Evolutionary conservation across 768 basidiomycete species (phyloP).

Genomic region (Lactarius pseudohatsudake): DNA sequence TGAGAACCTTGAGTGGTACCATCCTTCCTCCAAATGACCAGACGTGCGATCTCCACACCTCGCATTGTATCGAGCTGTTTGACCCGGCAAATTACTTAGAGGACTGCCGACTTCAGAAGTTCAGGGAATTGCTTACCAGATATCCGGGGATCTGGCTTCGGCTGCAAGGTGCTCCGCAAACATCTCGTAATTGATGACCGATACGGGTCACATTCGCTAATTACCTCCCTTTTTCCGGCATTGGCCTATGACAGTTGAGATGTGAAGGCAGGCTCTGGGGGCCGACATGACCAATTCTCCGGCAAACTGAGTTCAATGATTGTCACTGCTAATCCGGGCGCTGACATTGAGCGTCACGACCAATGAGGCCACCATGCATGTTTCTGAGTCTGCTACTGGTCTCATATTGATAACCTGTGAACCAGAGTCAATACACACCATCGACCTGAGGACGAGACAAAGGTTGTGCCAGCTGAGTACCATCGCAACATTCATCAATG

Average conservation of each 20-base stretch:
- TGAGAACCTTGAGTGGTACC: constrained; percentile 3
- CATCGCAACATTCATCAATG: constrained; percentile 1
- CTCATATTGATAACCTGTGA: not conserved
- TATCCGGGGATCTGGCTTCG: constrained; percentile 16
- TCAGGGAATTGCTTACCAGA: not conserved
- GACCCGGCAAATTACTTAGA: constrained; percentile 4
- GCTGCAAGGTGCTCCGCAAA: constrained; percentile 11
- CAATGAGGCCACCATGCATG: not conserved
- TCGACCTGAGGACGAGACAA: not conserved
- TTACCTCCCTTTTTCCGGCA: constrained; percentile 20
- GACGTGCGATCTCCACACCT: constrained; percentile 6
- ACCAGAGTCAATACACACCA: not conserved
- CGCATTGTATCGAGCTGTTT: not conserved
- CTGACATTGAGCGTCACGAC: constrained; percentile 22
- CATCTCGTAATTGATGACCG: constrained; percentile 18
- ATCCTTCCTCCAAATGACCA: constrained; percentile 2
- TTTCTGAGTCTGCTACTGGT: not conserved
- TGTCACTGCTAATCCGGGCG: constrained; percentile 26
- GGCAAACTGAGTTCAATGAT: constrained; percentile 29
- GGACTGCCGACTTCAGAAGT: not conserved
- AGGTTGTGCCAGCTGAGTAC: not conserved
- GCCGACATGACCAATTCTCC: constrained; percentile 16
- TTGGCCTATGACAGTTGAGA: constrained; percentile 24
- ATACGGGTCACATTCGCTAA: constrained; percentile 12
- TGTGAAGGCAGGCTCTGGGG: constrained; percentile 9